These are phyloP conservation scores for Diaporthe sp. DNA, from an alignment of 2,329 filamentous ascomycete genomes.

Conservation along the genomic window DNA sequence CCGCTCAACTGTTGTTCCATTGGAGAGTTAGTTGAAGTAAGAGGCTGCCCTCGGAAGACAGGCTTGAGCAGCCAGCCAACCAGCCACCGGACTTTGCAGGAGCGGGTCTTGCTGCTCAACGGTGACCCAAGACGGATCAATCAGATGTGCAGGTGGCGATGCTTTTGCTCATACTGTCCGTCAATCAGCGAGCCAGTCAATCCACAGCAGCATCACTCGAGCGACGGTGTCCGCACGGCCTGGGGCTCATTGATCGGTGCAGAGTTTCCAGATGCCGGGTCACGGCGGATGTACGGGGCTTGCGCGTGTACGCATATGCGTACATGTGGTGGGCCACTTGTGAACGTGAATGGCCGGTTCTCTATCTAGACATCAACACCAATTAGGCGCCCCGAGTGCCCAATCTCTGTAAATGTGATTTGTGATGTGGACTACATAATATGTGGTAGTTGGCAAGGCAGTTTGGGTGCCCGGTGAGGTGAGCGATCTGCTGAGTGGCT, in stretches of 20 bases:
- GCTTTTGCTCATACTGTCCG: background rate
- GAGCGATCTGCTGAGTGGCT: background rate
- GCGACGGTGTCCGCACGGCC: background rate
- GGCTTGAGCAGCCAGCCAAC: constrained; percentile 11
- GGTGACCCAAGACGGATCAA: background rate
- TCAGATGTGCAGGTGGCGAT: constrained; percentile 20
- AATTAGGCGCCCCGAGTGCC: background rate
- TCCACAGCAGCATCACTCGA: background rate
- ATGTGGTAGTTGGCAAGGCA: background rate
- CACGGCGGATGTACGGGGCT: background rate
- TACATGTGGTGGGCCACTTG: background rate
- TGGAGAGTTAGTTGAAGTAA: background rate
- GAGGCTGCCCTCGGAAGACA: background rate
- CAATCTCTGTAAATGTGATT: background rate
- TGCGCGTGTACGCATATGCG: background rate
- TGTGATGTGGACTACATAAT: background rate
- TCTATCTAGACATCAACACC: background rate
- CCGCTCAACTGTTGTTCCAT: background rate
- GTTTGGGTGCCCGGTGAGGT: background rate
- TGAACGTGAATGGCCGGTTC: background rate
- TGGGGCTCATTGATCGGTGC: constrained; percentile 9
- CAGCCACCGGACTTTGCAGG: constrained; percentile 20
- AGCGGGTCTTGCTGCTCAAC: constrained; percentile 13
- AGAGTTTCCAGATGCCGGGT: background rate
- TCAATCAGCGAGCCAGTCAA: background rate